Conservation (phyloP, 225 moss, liverwort and hornwort genomes). For the Pleurozium schreberi region DNA sequence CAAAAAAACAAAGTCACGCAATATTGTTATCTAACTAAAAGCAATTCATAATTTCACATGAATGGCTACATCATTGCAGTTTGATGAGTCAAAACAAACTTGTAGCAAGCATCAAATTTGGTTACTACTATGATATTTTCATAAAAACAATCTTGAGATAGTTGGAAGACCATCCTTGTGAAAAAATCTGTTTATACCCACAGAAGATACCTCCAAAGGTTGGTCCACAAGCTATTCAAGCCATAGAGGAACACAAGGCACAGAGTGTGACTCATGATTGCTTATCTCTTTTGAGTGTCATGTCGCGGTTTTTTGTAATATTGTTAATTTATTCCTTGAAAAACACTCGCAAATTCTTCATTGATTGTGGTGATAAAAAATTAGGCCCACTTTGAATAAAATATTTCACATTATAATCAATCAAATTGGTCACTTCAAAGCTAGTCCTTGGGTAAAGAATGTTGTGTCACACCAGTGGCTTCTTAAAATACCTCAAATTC, state of each 20-base stretch:
- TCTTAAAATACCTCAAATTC: constrained; percentile 49
- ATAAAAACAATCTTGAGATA: not conserved
- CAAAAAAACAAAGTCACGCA: not conserved
- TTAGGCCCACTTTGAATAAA: no score
- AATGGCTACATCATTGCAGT: not conserved
- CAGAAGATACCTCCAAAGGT: not conserved
- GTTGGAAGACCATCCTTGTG: not conserved
- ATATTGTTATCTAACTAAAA: not conserved
- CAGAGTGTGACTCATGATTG: not conserved
- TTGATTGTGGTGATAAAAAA: not conserved
- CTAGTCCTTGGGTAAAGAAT: not conserved
- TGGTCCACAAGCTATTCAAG: no score
- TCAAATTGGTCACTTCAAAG: not conserved
- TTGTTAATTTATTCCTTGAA: not conserved
- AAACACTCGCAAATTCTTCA: not conserved
- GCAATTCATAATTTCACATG: not conserved
- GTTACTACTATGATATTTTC: not conserved
- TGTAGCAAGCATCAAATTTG: not conserved
- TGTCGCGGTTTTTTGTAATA: no score
- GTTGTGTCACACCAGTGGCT: not conserved
- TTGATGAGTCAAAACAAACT: not conserved
- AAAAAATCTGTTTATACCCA: not conserved
- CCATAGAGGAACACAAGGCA: no score
- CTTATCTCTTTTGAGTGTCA: not conserved
- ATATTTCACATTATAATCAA: not conserved